Evolutionary conservation across 106 monocot genomes (phyloP).

Genomic region (Acanthochlamys bracteata): DNA sequence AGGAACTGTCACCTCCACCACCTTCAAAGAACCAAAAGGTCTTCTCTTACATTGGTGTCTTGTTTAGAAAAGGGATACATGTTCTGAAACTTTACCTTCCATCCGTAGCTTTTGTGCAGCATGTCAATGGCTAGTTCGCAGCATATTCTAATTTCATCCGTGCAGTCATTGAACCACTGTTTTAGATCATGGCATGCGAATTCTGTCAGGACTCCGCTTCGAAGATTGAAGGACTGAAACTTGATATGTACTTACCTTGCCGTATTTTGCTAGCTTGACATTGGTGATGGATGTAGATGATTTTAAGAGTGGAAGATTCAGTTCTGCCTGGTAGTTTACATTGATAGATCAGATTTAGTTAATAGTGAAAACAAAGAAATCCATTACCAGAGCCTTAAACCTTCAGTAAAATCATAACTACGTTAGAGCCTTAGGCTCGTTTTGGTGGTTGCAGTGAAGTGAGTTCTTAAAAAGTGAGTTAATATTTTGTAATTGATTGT

Average conservation of each 20-base stretch:
- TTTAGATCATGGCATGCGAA: constrained; percentile 4
- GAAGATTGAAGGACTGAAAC: neutral
- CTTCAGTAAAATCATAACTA: too few species aligned
- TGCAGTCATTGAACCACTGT: constrained; percentile 92
- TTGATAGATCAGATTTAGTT: neutral
- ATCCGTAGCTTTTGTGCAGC: constrained; percentile 51
- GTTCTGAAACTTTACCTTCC: constrained; percentile 95
- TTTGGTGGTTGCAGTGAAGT: too few species aligned
- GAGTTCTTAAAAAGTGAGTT: too few species aligned
- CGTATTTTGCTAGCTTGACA: constrained; percentile 72
- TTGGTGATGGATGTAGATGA: constrained; percentile 33
- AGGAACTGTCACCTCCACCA: constrained; percentile 67
- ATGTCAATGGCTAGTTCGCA: constrained; percentile 54
- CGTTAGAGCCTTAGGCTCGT: too few species aligned
- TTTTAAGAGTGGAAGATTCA: constrained; percentile 56
- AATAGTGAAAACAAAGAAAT: neutral
- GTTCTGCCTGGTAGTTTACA: constrained; percentile 36
- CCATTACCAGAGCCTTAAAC: too few species aligned
- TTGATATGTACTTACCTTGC: constrained; percentile 30
- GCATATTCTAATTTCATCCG: constrained; percentile 57
- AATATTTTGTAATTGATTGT: too few species aligned
- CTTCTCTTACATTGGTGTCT: too few species aligned
- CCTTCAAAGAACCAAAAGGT: constrained; percentile 31
- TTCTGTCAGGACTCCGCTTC: neutral
- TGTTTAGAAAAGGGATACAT: too few species aligned